Evolutionary conservation across 169 alveolate species (phyloP).

Genomic region (Plasmodium gonderi): DNA sequence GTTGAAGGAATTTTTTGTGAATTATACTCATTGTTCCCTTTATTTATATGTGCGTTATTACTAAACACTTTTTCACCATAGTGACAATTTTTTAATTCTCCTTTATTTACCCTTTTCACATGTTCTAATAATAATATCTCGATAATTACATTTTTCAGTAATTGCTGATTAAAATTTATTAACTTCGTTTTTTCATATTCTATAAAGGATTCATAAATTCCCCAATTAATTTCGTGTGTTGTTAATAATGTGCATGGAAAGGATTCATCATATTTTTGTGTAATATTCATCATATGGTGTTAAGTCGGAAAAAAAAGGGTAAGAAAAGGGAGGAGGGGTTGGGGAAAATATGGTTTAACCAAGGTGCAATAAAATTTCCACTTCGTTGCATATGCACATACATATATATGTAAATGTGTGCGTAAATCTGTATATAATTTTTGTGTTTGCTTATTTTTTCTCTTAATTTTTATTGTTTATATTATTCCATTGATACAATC

Average conservation of each 20-base stretch:
- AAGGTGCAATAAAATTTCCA: neutral
- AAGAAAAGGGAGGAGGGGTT: neutral
- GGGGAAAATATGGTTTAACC: neutral
- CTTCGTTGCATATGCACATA: constrained; percentile 2
- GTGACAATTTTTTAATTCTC: neutral
- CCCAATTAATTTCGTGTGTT: constrained; percentile 22
- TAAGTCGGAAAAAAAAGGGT: neutral
- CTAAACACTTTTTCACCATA: neutral
- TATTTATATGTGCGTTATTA: neutral
- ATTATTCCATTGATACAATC: neutral
- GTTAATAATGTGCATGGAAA: constrained; percentile 18
- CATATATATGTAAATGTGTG: neutral
- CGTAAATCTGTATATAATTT: neutral
- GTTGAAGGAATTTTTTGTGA: neutral
- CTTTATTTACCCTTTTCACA: constrained; percentile 3
- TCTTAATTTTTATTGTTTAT: neutral
- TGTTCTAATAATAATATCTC: constrained; percentile 10
- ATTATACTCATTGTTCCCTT: neutral
- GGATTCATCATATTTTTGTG: constrained; percentile 45
- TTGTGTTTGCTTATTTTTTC: neutral
- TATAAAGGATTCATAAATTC: neutral
- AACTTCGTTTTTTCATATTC: neutral
- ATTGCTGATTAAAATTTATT: neutral
- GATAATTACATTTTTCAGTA: constrained; percentile 2
- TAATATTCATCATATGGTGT: constrained; percentile 60